These are phyloP conservation scores for Pistacia integerrima DNA, from an alignment of 345 rosid genomes.

Conservation along the genomic window DNA sequence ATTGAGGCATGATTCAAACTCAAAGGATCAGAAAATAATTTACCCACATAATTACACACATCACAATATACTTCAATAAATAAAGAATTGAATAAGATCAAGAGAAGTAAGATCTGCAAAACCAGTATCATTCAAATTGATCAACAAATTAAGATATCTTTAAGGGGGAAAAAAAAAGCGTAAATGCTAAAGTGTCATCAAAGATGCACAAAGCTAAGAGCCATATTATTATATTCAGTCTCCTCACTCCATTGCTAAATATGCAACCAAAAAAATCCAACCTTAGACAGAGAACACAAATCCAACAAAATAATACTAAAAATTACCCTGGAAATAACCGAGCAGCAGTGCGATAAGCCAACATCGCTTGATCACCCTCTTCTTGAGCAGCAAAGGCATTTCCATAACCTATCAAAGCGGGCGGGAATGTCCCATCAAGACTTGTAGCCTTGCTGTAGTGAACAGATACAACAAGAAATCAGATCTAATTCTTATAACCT, in stretches of 20 bases:
- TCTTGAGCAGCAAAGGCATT: constrained; percentile 90
- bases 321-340: constrained; percentile 94
- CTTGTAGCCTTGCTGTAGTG: constrained; percentile 80
- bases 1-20: background rate
- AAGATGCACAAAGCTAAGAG: constrained; percentile 4
- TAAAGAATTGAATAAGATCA: background rate
- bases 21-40: background rate
- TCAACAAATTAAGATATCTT: background rate
- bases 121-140: background rate
- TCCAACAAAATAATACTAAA: background rate
- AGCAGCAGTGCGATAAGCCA: constrained; percentile 92
- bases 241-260: background rate
- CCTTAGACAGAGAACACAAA: constrained; percentile 3
- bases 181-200: background rate
- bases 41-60: background rate
- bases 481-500: constrained; percentile 12
- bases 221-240: background rate
- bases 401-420: constrained; percentile 95
- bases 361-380: constrained; percentile 98
- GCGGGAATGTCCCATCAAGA: constrained; percentile 78
- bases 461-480: constrained; percentile 18
- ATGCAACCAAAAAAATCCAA: background rate
- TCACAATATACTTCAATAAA: background rate
- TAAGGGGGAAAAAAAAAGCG: too few species aligned
- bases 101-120: background rate